Evolutionary conservation across 441 rosid species (phyloP), one percentile per base, ranked within the genome.

Genomic region (Capsella rubella): DNA sequence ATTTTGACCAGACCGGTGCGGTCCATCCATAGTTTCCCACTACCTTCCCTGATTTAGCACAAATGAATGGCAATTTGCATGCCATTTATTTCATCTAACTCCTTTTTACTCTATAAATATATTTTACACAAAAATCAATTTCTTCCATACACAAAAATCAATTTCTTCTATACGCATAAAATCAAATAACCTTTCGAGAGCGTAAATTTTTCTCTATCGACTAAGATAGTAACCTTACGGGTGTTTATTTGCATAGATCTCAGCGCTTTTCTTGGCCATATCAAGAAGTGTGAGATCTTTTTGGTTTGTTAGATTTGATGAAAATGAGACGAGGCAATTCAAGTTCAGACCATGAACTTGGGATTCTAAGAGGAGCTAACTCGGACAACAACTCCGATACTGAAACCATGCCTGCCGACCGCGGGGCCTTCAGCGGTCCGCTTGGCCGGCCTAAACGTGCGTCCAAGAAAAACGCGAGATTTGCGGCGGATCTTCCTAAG

Each of bases 391-490:
- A 83, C 40, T 88, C 97, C 3, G 93, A 89, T 51, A 71, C 89
- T 2, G 97, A 93, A 58, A 82, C 85, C 49, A 71, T 83, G 15
- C 64, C 81, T 5, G 81, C 85, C 58, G 98, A 90, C 64, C 83
- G 90, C 4, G 34, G 83, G 0, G 75, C 82, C 2, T 90, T 87
- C 25, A 92, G 96, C 25, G 98, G 96, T 8, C 91, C 89, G 0
- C 67, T 91, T 3, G 86, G 89, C 0, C 81, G 81, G 10, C 80
- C 75, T 2, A 90, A 87, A 80, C 81, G 85, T 35, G 60, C 82
- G 42, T 87, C 90, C 12, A 90, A 71, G 74, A 93, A 89, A 74
- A 86, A 87, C 73, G 93, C 97, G 5, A 82, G 90, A 61, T 90
- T 91, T 75, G 90, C 84, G 31, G 43, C 46, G 0, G 69, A 69